Conservation (phyloP, 345 rosid species). For the Pugionium cornutum region DNA sequence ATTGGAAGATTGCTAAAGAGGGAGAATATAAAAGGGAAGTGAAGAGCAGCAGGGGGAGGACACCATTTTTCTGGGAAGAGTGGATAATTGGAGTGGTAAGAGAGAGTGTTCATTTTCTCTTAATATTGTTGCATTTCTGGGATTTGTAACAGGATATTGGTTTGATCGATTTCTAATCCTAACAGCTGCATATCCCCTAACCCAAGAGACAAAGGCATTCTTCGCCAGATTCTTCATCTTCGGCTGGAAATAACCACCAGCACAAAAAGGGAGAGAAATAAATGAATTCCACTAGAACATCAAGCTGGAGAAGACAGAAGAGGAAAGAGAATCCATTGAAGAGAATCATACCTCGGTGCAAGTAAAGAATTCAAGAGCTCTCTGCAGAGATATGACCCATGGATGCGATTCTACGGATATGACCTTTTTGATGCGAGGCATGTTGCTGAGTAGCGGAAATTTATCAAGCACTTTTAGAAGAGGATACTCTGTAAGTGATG, state of each 20-base stretch:
- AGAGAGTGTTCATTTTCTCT: no score
- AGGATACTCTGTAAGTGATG: slow-evolving; percentile 70
- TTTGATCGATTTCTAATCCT: no score
- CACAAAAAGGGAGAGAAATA: slow-evolving; percentile 6
- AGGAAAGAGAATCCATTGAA: neutral
- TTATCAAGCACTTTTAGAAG: slow-evolving; percentile 71
- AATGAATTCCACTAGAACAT: neutral
- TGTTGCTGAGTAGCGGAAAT: slow-evolving; percentile 55
- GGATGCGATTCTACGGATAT: slow-evolving; percentile 70
- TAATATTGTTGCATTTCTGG: no score
- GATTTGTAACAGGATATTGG: no score
- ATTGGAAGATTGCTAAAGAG: no score
- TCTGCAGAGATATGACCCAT: slow-evolving; percentile 75
- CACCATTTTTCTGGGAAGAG: no score
- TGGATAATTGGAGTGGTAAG: no score
- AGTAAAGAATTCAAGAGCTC: slow-evolving; percentile 68
- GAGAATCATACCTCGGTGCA: slow-evolving; percentile 52
- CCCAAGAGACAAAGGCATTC: slow-evolving; percentile 90
- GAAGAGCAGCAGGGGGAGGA: no score
- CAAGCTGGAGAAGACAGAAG: neutral
- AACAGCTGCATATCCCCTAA: slow-evolving; percentile 86
- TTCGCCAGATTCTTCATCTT: slow-evolving; percentile 68
- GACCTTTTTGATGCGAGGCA: slow-evolving; percentile 49
- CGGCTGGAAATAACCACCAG: slow-evolving; percentile 47
- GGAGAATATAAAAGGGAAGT: no score